Evolutionary conservation across 164 flowering plant genomes (phyloP).

Genomic region (Piper betle): DNA sequence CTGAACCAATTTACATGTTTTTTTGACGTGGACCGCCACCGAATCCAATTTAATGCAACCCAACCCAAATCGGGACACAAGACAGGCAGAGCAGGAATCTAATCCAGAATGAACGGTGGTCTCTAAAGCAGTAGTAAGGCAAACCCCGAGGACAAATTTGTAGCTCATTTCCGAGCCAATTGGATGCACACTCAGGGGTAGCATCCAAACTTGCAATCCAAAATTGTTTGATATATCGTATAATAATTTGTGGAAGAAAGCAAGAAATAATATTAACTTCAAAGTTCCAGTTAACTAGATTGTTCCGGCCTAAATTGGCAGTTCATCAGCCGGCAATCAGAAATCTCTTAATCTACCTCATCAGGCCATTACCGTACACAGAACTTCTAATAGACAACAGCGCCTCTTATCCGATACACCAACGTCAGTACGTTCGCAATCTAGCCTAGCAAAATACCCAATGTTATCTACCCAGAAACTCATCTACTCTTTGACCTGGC

Average conservation of each 20-base stretch:
- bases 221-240: neutral
- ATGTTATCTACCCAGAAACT: neutral
- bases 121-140: too few relatives aligned
- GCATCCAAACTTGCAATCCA: too few relatives aligned
- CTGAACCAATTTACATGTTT: too few relatives aligned
- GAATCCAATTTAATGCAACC: too few relatives aligned
- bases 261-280: neutral
- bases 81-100: too few relatives aligned
- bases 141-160: too few relatives aligned
- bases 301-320: neutral
- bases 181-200: too few relatives aligned
- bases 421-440: neutral
- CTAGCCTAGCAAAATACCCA: neutral
- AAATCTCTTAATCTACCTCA: neutral
- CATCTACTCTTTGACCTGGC: conserved; percentile 24
- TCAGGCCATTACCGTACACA: neutral
- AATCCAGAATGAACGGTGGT: too few relatives aligned
- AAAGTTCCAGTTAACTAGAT: neutral
- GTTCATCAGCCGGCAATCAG: neutral
- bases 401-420: neutral
- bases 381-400: neutral
- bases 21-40: too few relatives aligned
- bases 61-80: too few relatives aligned
- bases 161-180: too few relatives aligned
- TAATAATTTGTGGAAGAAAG: neutral